Conservation (phyloP, 805 yeast genomes). For the Wickerhamomyces canadensis region DNA sequence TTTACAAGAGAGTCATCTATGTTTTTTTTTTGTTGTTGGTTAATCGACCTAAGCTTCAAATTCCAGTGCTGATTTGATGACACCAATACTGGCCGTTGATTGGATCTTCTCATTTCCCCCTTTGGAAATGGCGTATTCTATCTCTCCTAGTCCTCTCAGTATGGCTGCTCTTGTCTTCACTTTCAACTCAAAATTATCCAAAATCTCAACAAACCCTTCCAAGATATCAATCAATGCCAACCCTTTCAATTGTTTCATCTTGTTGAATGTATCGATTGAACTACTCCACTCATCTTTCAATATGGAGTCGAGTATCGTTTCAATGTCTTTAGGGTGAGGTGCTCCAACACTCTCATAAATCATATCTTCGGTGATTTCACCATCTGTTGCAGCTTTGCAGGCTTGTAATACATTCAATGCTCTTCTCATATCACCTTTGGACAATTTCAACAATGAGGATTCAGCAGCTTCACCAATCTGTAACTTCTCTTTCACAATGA, state of each 20-base stretch:
- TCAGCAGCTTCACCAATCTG: conserved; percentile 54
- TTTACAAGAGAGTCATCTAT: too few species aligned
- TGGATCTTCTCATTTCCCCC: conserved; percentile 94
- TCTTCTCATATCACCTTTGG: conserved; percentile 96
- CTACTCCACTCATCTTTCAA: conserved; percentile 87
- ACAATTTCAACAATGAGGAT: conserved; percentile 57
- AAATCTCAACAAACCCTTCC: conserved; percentile 65
- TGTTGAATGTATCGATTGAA: conserved; percentile 59
- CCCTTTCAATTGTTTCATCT: conserved; percentile 68
- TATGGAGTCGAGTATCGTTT: conserved; percentile 67
- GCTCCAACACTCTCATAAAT: conserved; percentile 95
- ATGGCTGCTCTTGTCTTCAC: conserved; percentile 57
- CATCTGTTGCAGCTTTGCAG: conserved; percentile 71
- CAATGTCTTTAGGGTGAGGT: conserved; percentile 84
- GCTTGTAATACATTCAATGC: conserved; percentile 93
- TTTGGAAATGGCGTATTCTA: conserved; percentile 84
- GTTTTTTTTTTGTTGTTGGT: neutral
- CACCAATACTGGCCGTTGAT: conserved; percentile 85
- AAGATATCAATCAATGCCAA: conserved; percentile 85
- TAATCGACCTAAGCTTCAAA: conserved; percentile 19
- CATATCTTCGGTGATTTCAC: conserved; percentile 63
- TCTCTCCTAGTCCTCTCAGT: conserved; percentile 70
- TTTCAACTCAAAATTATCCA: conserved; percentile 63
- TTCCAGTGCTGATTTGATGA: conserved; percentile 51
- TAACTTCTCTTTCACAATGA: conserved; percentile 63